Base-by-base conservation (phyloP, 371 early-diverging fungal species). In the Mucor circinelloides region DNA sequence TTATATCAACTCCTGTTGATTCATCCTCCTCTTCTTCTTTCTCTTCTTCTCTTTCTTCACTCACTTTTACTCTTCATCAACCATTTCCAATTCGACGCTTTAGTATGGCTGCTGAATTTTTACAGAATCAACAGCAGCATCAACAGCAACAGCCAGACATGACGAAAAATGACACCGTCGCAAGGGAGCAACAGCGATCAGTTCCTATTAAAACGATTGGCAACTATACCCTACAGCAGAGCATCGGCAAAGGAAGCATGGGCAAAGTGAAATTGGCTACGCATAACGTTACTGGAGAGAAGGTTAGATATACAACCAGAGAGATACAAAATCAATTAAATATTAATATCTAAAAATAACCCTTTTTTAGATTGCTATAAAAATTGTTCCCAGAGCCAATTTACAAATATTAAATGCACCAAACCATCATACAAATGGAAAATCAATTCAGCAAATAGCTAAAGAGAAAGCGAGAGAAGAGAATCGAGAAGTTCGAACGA, bases 401-500 rank as follows among this genome's bases (percentile, higher is more conserved):
- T 64, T 77, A 32, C 70, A 68, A 17, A 60, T 75, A 36, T 57
- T 74, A 13, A 65, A 38, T 42, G 57, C 64, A 13, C 69, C 73
- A 27, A 52, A 52, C 34, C 25, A 71, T 10, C 44, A 57, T 42
- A 60, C 58, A 7, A 58, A 46, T 25, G 70, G 70, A 42, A 78
- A 78, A 52, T 58, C 73, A 34, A 36, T 65, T 25, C 66, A 73
- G 13, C 81, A 78, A 44, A 72, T 76, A 3, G 72, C 73, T 10
- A 82, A 82, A 63, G 82, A 82, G 63, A 78, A 74, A 23, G 79
- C 79, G 32, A 64, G 76, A 70, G 85, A 86, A 50, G 90, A 92
- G 48, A 91, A 89, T 63, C 87, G 92, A 52, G 98, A 99, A 72
- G 85, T 90, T 31, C 87, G 99, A 48, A 94, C 98, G 7, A 90